These are phyloP conservation scores for Cordyceps sp. DNA, from an alignment of 2,329 filamentous ascomycete species.

Conservation along the genomic window DNA sequence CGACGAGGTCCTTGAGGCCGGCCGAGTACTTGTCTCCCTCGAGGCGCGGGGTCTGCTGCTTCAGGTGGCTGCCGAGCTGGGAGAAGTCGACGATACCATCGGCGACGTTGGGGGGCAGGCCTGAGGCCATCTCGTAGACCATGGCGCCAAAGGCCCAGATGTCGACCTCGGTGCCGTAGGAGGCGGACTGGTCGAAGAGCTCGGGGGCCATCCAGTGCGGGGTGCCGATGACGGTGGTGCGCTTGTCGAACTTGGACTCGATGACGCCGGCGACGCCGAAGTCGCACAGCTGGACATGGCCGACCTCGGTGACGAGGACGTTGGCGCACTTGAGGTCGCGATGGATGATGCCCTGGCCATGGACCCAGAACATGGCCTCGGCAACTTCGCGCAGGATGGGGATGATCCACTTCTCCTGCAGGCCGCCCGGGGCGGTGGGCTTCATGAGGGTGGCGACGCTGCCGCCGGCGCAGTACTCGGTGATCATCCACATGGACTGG, in stretches of 20 bases:
- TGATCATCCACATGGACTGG: constrained; percentile 75
- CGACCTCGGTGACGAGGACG: constrained; percentile 61
- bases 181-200: constrained; percentile 45
- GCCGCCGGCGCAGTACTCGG: constrained; percentile 71
- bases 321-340: constrained; percentile 65
- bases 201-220: constrained; percentile 81
- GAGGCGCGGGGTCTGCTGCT: constrained; percentile 47
- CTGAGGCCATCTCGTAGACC: constrained; percentile 66
- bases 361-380: constrained; percentile 50
- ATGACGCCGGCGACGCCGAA: constrained; percentile 71
- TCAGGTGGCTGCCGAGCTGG: constrained; percentile 38
- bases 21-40: constrained; percentile 57
- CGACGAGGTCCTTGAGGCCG: constrained; percentile 50
- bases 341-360: constrained; percentile 52
- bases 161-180: constrained; percentile 58
- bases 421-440: constrained; percentile 45
- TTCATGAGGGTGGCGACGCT: constrained; percentile 62
- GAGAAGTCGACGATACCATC: constrained; percentile 28
- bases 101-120: constrained; percentile 52
- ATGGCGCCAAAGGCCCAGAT: constrained; percentile 79
- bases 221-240: constrained; percentile 68
- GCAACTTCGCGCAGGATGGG: constrained; percentile 50
- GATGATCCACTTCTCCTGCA: constrained; percentile 56
- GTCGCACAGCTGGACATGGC: constrained; percentile 65
- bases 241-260: constrained; percentile 59